Conservation (phyloP, 805 yeast genomes). For the Jamesozyma piceae region DNA sequence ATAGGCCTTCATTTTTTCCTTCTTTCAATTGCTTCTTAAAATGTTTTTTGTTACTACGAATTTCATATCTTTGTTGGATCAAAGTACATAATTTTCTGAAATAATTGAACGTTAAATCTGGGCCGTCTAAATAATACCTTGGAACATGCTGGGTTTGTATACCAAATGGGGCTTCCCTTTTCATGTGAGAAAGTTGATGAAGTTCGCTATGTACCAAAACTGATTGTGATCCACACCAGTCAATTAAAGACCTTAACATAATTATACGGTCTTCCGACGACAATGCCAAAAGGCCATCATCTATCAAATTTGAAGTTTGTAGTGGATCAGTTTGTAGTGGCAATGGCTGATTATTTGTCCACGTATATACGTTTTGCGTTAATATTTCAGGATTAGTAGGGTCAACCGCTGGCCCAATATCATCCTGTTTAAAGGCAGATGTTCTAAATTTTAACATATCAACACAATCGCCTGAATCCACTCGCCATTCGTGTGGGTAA, state of each 20-base stretch:
- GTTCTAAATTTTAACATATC: background rate
- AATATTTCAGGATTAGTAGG: slow-evolving; percentile 13
- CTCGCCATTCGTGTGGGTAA: slow-evolving; percentile 22
- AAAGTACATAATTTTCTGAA: slow-evolving; percentile 15
- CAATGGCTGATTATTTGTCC: slow-evolving; percentile 7
- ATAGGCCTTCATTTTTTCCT: slow-evolving; percentile 13
- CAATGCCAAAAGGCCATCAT: slow-evolving; percentile 15
- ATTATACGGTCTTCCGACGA: slow-evolving; percentile 13
- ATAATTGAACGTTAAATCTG: slow-evolving; percentile 9
- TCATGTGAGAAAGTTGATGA: slow-evolving; percentile 17
- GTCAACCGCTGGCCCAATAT: slow-evolving; percentile 11
- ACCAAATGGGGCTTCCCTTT: slow-evolving; percentile 19
- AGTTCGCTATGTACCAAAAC: slow-evolving; percentile 16
- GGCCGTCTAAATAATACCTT: slow-evolving; percentile 16
- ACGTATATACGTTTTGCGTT: slow-evolving; percentile 12
- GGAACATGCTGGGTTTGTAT: slow-evolving; percentile 21
- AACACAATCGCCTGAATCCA: background rate
- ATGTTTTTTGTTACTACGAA: slow-evolving; percentile 17
- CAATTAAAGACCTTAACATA: slow-evolving; percentile 11
- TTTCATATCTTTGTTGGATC: slow-evolving; percentile 12
- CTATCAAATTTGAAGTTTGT: slow-evolving; percentile 11
- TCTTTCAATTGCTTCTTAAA: slow-evolving; percentile 14
- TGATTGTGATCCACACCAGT: slow-evolving; percentile 20
- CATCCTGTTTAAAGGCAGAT: slow-evolving; percentile 8
- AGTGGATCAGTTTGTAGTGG: slow-evolving; percentile 12